These are phyloP conservation scores for Colletotrichum siamense DNA, from an alignment of 2,329 filamentous ascomycete species.

Conservation along the genomic window DNA sequence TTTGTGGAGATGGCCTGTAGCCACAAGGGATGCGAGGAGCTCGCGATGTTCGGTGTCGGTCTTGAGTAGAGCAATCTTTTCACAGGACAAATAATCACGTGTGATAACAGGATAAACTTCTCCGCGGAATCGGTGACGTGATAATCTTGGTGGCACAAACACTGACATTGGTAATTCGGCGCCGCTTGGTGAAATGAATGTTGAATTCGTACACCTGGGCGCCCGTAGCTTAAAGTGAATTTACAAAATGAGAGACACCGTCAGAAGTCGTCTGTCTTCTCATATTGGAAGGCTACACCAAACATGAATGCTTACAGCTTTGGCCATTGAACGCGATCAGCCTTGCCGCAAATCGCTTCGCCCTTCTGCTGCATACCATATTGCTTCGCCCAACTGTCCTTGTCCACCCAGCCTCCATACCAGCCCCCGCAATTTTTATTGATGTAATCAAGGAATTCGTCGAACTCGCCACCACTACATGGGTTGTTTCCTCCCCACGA, in stretches of 20 bases:
- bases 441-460: not conserved
- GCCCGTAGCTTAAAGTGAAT: not conserved
- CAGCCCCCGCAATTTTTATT: rapidly evolving
- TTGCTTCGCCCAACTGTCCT: not conserved
- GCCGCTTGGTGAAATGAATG: not conserved
- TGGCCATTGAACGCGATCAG: not conserved
- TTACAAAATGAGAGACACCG: not conserved
- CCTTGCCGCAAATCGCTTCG: not conserved
- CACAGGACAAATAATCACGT: not conserved
- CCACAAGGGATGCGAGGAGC: not conserved
- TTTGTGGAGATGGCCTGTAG: not conserved
- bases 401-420: not conserved
- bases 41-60: not conserved
- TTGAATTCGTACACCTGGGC: not conserved
- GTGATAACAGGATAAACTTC: not conserved
- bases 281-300: rapidly evolving
- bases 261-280: not conserved
- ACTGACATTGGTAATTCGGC: rapidly evolving
- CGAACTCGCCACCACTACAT: not conserved
- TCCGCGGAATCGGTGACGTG: not conserved
- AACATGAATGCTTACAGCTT: not conserved
- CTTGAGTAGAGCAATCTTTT: not conserved
- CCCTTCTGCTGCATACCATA: not conserved
- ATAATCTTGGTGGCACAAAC: rapidly evolving
- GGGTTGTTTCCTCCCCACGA: not conserved